These are phyloP conservation scores for Alternaria postmessia DNA, from an alignment of 2,329 filamentous ascomycete genomes.

Conservation along the genomic window DNA sequence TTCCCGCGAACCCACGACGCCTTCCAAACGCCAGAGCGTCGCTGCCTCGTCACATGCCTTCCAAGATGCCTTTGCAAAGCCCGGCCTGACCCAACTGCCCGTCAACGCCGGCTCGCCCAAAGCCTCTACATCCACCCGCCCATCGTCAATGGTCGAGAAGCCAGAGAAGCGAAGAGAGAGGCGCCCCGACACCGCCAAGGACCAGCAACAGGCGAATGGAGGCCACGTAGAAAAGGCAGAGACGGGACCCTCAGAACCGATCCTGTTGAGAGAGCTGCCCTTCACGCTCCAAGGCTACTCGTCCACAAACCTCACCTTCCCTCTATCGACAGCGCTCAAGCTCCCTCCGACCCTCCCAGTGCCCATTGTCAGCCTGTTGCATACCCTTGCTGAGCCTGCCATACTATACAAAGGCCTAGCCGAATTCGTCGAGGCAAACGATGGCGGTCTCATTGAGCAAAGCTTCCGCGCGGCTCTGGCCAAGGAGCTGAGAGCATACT, in stretches of 20 bases:
- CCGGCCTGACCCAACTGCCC: slow-evolving; percentile 54
- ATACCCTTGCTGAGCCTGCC: slow-evolving; percentile 90
- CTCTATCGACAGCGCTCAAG: slow-evolving; percentile 72
- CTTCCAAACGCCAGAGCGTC: slow-evolving; percentile 36
- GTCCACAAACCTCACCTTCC: slow-evolving; percentile 82
- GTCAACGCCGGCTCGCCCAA: slow-evolving; percentile 44
- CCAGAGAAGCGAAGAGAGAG: slow-evolving; percentile 39
- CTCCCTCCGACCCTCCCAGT: slow-evolving; percentile 81
- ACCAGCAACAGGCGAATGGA: slow-evolving; percentile 29
- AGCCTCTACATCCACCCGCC: slow-evolving; percentile 26
- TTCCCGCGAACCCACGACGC: slow-evolving; percentile 36
- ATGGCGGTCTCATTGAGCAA: slow-evolving; percentile 87
- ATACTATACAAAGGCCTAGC: slow-evolving; percentile 86
- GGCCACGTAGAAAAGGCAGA: slow-evolving; percentile 17
- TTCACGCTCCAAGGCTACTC: slow-evolving; percentile 94
- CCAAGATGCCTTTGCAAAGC: slow-evolving; percentile 59
- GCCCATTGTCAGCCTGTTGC: slow-evolving; percentile 84
- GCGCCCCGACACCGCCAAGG: slow-evolving; percentile 34
- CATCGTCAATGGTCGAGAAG: slow-evolving; percentile 30
- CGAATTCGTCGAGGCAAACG: slow-evolving; percentile 80
- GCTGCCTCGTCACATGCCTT: slow-evolving; percentile 38
- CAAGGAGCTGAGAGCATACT: slow-evolving; percentile 84
- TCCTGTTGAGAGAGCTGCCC: slow-evolving; percentile 73
- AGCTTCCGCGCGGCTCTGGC: slow-evolving; percentile 88
- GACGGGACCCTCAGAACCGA: slow-evolving; percentile 53